Base-by-base conservation (phyloP, 805 yeast species). In the Candida boleticola region DNA sequence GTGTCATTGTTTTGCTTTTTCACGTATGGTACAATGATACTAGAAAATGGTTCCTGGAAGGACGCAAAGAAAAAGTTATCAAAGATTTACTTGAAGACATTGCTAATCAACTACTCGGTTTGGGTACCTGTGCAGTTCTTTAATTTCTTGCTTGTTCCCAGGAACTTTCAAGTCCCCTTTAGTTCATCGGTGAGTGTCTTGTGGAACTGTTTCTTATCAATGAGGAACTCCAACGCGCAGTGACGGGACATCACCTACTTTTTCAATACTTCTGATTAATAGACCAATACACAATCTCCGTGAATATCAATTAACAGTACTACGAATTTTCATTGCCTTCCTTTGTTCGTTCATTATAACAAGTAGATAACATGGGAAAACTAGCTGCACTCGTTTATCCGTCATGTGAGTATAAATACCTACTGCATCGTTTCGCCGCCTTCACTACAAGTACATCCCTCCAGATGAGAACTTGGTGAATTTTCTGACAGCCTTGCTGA, bases 151-250 rank as follows among this genome's bases (percentile, higher is more conserved):
- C 55, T 83, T 2, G 76, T 86, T 62, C 92, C 92, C 1, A 71
- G 79, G 45, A 73, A 73, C 45, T 77, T 81, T 51, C 98, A 92
- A 62, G 95, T 92, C 4, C 97, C 97, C 0, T 92, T 93, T 60
- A 83, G 95, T 42, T 84, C 93, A 6, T 86, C 65, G 16, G 71
- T 93, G 4, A 92, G 96, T 22, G 95, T 92, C 16, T 66, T 92
- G 29, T 92, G 99, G 98, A 92, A 93, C 58, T 89, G 97, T 41
- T 90, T 85, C 66, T 67, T 92, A 38, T 89, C 96, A 0, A 80
- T 87, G 76, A 73, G 86, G 54, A 88, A 88, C 46, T 63, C 71
- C 5, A 52, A 41, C 9, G 46, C 52, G 42, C 37, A 40, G 30
- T 17, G n/a, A n/a, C n/a, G n/a, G n/a, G n/a, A n/a, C n/a, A n/a